phyloP scores from a whole-genome alignment of 2,329 filamentous ascomycete genomes.

The Colletotrichum cereale region DNA sequence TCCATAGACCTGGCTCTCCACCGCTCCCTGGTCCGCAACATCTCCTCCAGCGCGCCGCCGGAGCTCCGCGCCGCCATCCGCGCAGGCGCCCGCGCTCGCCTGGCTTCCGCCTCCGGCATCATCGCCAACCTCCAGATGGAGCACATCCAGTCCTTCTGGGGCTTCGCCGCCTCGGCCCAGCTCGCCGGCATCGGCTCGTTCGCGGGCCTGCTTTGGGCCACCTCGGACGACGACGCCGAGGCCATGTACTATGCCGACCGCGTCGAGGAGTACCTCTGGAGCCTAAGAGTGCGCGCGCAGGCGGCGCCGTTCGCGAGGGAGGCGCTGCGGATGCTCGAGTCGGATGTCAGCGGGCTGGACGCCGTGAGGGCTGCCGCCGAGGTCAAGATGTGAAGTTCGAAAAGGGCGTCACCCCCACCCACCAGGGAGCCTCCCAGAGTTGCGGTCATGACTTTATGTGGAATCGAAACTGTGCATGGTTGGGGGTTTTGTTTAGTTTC shows the following conservation, averaged over 20 bases:
- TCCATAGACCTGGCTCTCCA: slow-evolving; percentile 65
- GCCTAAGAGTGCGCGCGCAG: slow-evolving; percentile 55
- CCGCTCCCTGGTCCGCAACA: slow-evolving; percentile 60
- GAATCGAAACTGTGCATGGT: not conserved
- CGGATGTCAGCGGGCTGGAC: slow-evolving; percentile 39
- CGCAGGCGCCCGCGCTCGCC: slow-evolving; percentile 54
- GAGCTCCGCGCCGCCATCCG: slow-evolving; percentile 50
- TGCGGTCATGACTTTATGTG: not conserved
- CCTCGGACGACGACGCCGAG: slow-evolving; percentile 52
- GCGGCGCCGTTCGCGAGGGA: slow-evolving; percentile 55
- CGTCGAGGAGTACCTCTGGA: slow-evolving; percentile 57
- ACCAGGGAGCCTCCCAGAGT: not conserved
- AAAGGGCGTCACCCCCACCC: not conserved
- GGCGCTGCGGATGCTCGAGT: slow-evolving; percentile 54
- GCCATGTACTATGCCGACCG: slow-evolving; percentile 55
- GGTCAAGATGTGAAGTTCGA: slow-evolving; percentile 32
- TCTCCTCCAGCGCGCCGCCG: slow-evolving; percentile 49
- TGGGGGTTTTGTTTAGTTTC: too few species aligned
- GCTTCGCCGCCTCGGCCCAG: slow-evolving; percentile 58
- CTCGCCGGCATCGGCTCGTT: slow-evolving; percentile 58
- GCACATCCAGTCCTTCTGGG: slow-evolving; percentile 61
- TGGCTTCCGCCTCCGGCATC: slow-evolving; percentile 56
- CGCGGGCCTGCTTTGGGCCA: slow-evolving; percentile 56
- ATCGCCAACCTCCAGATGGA: slow-evolving; percentile 58
- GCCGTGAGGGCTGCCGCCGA: slow-evolving; percentile 38